Evolutionary conservation across 2,329 filamentous ascomycete genomes (phyloP), one percentile per base, ranked within the genome.

Genomic region (Fusarium metavorans): DNA sequence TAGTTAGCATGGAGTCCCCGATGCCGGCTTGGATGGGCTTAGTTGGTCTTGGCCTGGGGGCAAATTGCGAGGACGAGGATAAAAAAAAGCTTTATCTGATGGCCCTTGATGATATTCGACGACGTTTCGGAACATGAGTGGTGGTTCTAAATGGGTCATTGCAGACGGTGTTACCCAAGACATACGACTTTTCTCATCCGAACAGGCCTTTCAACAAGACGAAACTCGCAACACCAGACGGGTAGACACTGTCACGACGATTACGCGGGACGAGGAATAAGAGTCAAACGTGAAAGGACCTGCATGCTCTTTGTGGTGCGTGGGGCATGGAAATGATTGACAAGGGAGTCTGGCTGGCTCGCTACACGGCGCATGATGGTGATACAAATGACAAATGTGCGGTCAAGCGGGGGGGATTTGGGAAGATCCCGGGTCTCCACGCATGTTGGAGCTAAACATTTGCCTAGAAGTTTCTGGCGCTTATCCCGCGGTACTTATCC

Each of bases 401-500:
- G 58, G 54, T 52, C 48, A 59, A 41, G 54, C 27, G 18, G 41
- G 57, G 25, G 39, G 18, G 30, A 32, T 18, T 18, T 27, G 16
- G 48, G 35, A 16, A 8, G 50, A 20, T 23, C 30, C 35, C 20
- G 37, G 59, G 59, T 37, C 35, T 32, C 61, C 61, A 57, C 35
- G 48, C 23, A 35, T 45, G 45, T 59, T 48, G 37, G 62, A 56
- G 72, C 72, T 67, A 75, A 23, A 37, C 43, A 20, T 45, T 45
- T 63, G 37, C 34, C 63, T 68, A 70, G 68, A 74, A 72, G 60
- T 75, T 75, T 73, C 68, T 75, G 66, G 72, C 72, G 72, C 72
- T 75, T 75, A 75, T 65, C 72, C 72, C 72, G 72, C 69, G 58
- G 69, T 61, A 58, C 18, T 61, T 48, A 61, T 10, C 23, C 20